phyloP scores from a whole-genome alignment of 139 green algal species.

The Zygnema circumcarinatum region DNA sequence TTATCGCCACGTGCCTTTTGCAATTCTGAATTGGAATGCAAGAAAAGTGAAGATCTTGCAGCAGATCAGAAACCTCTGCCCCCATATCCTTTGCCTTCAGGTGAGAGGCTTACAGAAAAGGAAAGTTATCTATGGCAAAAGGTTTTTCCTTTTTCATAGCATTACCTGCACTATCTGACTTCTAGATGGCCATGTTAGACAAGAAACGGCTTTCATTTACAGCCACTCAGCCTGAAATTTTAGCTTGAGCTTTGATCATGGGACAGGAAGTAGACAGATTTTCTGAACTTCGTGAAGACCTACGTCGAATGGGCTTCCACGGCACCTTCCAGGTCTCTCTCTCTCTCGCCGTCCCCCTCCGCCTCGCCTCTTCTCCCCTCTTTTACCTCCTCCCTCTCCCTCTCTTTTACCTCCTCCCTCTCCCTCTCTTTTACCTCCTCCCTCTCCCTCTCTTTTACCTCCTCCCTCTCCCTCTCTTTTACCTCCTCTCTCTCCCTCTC shows the following conservation, averaged over 20 bases:
- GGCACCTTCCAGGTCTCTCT: not conserved
- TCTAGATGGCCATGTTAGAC: too few species aligned
- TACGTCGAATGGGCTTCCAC: not conserved
- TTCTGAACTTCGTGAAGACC: constrained; percentile 5
- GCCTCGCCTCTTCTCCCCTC: not conserved
- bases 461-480: not conserved
- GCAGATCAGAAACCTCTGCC: not conserved
- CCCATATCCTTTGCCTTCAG: not conserved
- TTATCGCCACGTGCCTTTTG: not conserved
- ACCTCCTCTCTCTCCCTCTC: not conserved
- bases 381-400: not conserved
- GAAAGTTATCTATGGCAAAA: too few species aligned
- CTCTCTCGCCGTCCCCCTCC: not conserved
- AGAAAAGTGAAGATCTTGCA: not conserved
- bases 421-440: not conserved
- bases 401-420: not conserved
- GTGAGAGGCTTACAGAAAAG: too few species aligned
- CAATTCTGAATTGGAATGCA: not conserved
- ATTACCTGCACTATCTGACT: too few species aligned
- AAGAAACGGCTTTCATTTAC: too few species aligned
- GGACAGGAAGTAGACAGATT: constrained; percentile 39
- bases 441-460: not conserved
- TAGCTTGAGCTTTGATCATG: too few species aligned
- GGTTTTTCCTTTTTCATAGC: too few species aligned
- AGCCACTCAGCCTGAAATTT: too few species aligned